Base-by-base conservation (phyloP, 768 basidiomycete genomes). In the Boletus vermiculosoides region DNA sequence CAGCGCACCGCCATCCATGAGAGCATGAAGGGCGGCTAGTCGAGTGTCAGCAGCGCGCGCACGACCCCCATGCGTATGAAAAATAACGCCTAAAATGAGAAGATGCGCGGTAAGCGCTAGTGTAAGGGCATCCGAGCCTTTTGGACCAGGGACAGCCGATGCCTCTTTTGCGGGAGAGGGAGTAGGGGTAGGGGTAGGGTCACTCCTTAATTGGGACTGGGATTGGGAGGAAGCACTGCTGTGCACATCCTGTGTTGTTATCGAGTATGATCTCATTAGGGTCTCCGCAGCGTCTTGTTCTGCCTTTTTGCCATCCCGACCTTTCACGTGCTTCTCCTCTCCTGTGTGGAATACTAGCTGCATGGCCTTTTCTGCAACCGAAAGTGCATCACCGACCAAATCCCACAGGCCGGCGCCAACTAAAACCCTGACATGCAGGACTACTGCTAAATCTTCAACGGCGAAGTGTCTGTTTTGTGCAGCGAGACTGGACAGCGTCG, bases 81-180 rank as follows among this genome's bases (percentile, higher is more conserved):
- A 88, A 22, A 85, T 68, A 10, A 88, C 76, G 4, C 82, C 78
- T 22, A 89, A 71, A 48, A 89, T 78, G 23, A 92, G 82, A 10
- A 82, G 68, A 63, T 91, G 87, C 4, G 87, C 72, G 3, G 77
- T 77, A 59, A 83, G 75, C 1, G 76, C 63, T 3, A 72, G 65
- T 44, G 74, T 78, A 44, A 76, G 66, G 40, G 63, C 23, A 51
- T 74, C 74, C 13, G 30, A 56, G n/a, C 59, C 44, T 28, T 70
- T 72, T 31, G 68, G 63, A 7, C 53, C 42, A 30, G 66, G 55
- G 15, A 55, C 20, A 10, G 50, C 28, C 15, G 45, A 4, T 7
- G 31, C 13, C n/a, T 31, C 50, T 48, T 62, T 62, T 1, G 22
- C 13, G 12, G 61, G 54, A 20, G 57, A 51, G 25, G 25, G 5